Conservation (phyloP, 108 stramenopile species). For the Aurantiochytrium sp. region DNA sequence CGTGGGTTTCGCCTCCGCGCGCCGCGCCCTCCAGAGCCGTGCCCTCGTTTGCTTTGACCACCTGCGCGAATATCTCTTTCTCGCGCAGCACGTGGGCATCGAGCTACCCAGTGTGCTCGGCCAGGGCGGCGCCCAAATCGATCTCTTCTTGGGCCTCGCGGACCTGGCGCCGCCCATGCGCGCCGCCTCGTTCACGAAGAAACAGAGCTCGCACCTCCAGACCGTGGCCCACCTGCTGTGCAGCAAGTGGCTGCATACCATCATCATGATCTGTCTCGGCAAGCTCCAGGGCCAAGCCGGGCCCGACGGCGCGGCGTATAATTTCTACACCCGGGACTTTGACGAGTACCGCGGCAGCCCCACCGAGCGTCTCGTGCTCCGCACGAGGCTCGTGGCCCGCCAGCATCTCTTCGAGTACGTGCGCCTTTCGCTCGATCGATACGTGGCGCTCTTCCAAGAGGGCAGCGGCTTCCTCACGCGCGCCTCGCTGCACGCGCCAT, state of each 20-base stretch:
- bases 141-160: neutral
- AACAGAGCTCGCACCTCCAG: neutral
- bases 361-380: neutral
- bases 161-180: neutral
- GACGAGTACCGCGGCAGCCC: neutral
- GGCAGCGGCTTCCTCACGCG: neutral
- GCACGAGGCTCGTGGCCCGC: neutral
- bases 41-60: neutral
- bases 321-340: neutral
- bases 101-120: neutral
- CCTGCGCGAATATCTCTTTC: neutral
- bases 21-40: too few species aligned
- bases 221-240: neutral
- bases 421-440: neutral
- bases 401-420: neutral
- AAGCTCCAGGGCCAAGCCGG: neutral
- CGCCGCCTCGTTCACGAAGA: neutral
- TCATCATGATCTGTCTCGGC: slow-evolving; percentile 9
- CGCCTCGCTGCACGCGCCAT: neutral
- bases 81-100: neutral
- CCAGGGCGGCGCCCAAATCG: neutral
- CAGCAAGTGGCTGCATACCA: neutral
- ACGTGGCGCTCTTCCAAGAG: neutral
- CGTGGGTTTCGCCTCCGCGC: neutral
- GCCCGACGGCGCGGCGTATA: neutral